Evolutionary conservation across 75 land plant species (phyloP).

Genomic region (Isoetes taiwanensis): DNA sequence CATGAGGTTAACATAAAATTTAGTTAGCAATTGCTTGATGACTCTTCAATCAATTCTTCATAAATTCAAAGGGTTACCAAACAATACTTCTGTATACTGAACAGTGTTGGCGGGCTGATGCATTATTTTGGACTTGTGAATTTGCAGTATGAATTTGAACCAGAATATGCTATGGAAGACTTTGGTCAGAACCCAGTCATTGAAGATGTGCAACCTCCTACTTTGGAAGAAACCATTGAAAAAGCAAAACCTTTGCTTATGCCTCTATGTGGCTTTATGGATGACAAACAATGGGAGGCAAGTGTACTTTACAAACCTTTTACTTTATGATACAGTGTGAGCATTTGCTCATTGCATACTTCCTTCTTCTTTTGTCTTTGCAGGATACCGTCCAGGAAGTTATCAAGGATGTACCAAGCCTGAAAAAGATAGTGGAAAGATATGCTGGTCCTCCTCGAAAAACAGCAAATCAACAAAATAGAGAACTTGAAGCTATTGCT

Average conservation of each 20-base stretch:
- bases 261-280: slow-evolving; percentile 38
- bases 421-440: slow-evolving; percentile 44
- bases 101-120: no score
- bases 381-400: slow-evolving; percentile 44
- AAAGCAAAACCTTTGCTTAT: slow-evolving; percentile 51
- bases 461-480: slow-evolving; percentile 55
- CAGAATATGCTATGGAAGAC: slow-evolving; percentile 59
- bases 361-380: neutral
- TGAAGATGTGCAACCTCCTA: slow-evolving; percentile 57
- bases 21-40: no score
- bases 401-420: slow-evolving; percentile 33
- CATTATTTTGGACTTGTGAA: no score
- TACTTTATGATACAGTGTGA: no score
- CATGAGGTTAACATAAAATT: no score
- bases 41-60: no score
- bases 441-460: slow-evolving; percentile 50
- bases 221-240: slow-evolving; percentile 45
- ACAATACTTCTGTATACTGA: no score
- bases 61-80: no score
- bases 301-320: no score
- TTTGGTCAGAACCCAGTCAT: slow-evolving; percentile 63
- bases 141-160: slow-evolving; percentile 62
- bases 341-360: no score
- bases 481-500: slow-evolving; percentile 54
- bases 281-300: slow-evolving; percentile 78